Base-by-base conservation (phyloP, 768 basidiomycete genomes). In the Kwoniella europaea region DNA sequence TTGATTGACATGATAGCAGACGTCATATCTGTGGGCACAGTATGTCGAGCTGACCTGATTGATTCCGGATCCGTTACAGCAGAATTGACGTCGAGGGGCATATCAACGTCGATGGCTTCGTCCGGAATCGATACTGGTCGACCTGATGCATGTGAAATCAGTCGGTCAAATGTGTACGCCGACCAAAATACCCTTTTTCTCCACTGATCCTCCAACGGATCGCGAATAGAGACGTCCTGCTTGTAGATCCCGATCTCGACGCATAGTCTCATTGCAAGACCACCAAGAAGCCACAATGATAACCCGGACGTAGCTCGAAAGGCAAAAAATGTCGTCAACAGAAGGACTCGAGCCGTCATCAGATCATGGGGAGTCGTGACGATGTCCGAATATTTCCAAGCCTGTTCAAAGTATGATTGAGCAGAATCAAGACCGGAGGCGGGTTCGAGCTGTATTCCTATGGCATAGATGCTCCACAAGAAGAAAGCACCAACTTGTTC, bases 111-210 rank as follows among this genome's bases (percentile, higher is more conserved):
- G 56, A 76, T 74, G n/a, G 69, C 75, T 15, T 64, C 54, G 29
- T 76, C 75, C 9, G 65, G 43, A 10, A 76, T 64, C 35, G 68
- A 63, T 6, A 73, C 62, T 10, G 75, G 75, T n/a, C 75, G 57
- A 20, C 75, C 70, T 7, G 67, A 65, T 10, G 74, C 66, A 16
- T 72, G 63, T 0, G 72, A 70, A 10, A 76, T 69, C 12, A 44
- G 63, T 54, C 75, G 52, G 46, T 76, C 75, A 27, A 76, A 65
- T 18, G 70, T 61, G 46, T 76, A 76, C 6, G 71, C 64, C 1
- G 70, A 66, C 75, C 75, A 76, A 54, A 73, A 76, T 15, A 68
- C 52, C 50, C 75, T 61, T 58, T 76, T 76, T 29, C 67, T 66
- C 35, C 65, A 63, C 46, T 74, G 66, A 22, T 44, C 46, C 10